Evolutionary conservation across 352 stramenopile species (phyloP).

Genomic region (Phytophthora pistaciae): DNA sequence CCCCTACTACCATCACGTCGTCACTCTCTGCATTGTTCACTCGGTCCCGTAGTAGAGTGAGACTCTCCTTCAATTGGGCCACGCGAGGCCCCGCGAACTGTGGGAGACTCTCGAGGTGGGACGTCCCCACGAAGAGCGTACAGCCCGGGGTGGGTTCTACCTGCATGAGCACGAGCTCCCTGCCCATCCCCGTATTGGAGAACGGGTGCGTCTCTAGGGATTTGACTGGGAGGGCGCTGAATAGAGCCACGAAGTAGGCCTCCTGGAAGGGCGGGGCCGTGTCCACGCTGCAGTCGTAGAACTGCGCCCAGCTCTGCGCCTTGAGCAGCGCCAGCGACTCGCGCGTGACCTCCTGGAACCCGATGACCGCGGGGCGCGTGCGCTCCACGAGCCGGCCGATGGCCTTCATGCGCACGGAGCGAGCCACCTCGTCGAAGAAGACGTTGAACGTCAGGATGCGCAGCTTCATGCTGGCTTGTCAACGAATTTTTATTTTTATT

Average conservation of each 20-base stretch:
- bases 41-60: constrained; percentile 54
- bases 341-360: constrained; percentile 83
- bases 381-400: constrained; percentile 62
- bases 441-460: constrained; percentile 82
- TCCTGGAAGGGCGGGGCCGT: constrained; percentile 70
- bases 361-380: constrained; percentile 67
- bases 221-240: constrained; percentile 76
- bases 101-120: constrained; percentile 79
- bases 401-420: constrained; percentile 66
- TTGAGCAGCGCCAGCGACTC: constrained; percentile 68
- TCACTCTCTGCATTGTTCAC: constrained; percentile 40
- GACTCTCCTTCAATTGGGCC: constrained; percentile 63
- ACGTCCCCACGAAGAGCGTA: constrained; percentile 68
- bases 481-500: neutral
- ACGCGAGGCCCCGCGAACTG: constrained; percentile 57
- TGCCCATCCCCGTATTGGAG: constrained; percentile 75
- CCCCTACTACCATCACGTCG: constrained; percentile 11
- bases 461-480: constrained; percentile 46
- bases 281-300: constrained; percentile 86
- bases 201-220: constrained; percentile 73
- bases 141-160: constrained; percentile 56
- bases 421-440: constrained; percentile 75
- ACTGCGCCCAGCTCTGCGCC: constrained; percentile 61
- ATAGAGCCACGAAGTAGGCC: constrained; percentile 83
- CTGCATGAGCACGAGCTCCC: constrained; percentile 70